Conservation (phyloP, 768 basidiomycete genomes). For the Podaxis carcinomalis region DNA sequence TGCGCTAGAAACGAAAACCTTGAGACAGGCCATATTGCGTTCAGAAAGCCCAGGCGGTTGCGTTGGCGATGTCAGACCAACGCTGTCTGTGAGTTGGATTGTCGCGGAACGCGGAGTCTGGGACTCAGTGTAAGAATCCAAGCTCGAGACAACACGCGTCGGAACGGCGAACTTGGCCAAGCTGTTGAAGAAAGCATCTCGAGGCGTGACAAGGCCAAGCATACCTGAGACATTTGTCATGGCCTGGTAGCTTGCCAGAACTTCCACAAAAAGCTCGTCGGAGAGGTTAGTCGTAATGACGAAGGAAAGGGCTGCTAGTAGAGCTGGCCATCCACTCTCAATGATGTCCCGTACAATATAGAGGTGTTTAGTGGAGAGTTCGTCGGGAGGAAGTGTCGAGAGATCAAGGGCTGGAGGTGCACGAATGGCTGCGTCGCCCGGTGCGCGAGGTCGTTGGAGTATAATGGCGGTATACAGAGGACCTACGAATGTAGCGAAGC, state of each 20-base stretch:
- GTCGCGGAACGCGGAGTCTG: slow-evolving; percentile 57
- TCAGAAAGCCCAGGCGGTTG: slow-evolving; percentile 77
- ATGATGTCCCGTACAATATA: slow-evolving; percentile 71
- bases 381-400: slow-evolving; percentile 41
- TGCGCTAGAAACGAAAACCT: slow-evolving; percentile 72
- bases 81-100: slow-evolving; percentile 58
- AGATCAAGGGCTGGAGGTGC: slow-evolving; percentile 75
- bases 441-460: slow-evolving; percentile 57
- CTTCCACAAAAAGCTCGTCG: slow-evolving; percentile 87
- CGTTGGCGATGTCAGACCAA: slow-evolving; percentile 49
- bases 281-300: slow-evolving; percentile 88
- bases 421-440: slow-evolving; percentile 61
- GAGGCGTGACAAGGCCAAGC: slow-evolving; percentile 79
- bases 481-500: slow-evolving; percentile 69
- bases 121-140: slow-evolving; percentile 54
- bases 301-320: slow-evolving; percentile 87
- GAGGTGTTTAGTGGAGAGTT: slow-evolving; percentile 54
- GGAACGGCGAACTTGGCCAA: slow-evolving; percentile 95
- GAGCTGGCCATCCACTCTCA: slow-evolving; percentile 86
- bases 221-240: slow-evolving; percentile 88
- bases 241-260: slow-evolving; percentile 75
- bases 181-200: slow-evolving; percentile 89
- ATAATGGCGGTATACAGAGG: slow-evolving; percentile 73
- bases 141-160: slow-evolving; percentile 76
- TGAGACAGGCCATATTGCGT: slow-evolving; percentile 87